Evolutionary conservation across 805 yeast species (phyloP), one percentile per base, ranked within the genome.

Genomic region (Saccharomycopsis selenospora): DNA sequence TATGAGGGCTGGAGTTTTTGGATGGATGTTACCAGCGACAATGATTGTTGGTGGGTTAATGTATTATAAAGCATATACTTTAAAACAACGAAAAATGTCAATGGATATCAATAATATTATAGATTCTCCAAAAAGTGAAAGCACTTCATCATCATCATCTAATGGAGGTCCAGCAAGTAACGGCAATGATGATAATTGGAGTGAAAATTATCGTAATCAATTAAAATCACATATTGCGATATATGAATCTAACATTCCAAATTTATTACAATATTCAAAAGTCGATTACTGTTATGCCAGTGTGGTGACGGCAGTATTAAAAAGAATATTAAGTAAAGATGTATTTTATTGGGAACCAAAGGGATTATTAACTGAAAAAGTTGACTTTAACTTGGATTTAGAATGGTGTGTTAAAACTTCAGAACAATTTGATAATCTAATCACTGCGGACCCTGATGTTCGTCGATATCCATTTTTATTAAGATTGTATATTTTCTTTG

Each of bases 11-110:
- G 72, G 70, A 2, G 54, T 67, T 2, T 68, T 61, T 58, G 73
- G 72, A 0, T 69, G 66, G 61, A 60, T 66, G 46, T 48, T 69
- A 17, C 70, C 72, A 2, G 43, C 63, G 13, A 59, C 63, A 52
- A 57, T 61, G 26, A 43, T 69, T 4, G 56, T 67, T 36, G 70
- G 70, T n/a, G 45, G 45, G 14, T 24, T 49, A 3, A 11, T 46
- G 24, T 41, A 46, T 22, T 49, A 46, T 23, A 49, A 46, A 29
- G 10, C 43, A 3, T 36, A 30, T 30, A 33, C 43, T 11, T 17
- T 49, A 10, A 26, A 47, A 17, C 36, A 43, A 29, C 25, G 44
- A 10, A 24, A 44, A 40, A 43, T 17, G 13, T 38, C 43, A 13
- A 45, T 36, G 48, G 25, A 24, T 27, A 45, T 36, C 18, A 36